Percentiles rank a stretch among this genome's conserved stretches.
Conservation (phyloP, 768 basidiomycete genomes). For the Russula vinacea region DNA sequence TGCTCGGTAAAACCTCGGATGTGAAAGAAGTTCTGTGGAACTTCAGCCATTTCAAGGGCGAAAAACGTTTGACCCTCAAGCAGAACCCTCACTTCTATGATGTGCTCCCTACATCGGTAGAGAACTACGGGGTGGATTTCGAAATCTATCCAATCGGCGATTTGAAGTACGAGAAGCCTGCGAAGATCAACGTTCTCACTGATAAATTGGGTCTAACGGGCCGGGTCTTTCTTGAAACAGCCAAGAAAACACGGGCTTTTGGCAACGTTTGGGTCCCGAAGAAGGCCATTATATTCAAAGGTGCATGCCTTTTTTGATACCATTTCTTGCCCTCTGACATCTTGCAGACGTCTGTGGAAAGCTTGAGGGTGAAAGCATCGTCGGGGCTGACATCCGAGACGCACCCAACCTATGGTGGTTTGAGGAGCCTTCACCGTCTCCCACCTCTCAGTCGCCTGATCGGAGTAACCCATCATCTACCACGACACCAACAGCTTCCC, state of each 20-base stretch:
- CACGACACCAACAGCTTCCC: not conserved
- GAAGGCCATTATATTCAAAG: constrained; percentile 16
- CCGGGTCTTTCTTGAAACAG: constrained; percentile 5
- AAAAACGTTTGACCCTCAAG: constrained; percentile 9
- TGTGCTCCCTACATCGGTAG: not conserved
- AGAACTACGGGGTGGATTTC: constrained; percentile 6
- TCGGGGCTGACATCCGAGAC: not conserved
- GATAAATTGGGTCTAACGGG: constrained; percentile 7
- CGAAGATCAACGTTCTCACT: not conserved
- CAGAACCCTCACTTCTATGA: constrained; percentile 22
- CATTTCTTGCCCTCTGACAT: not conserved
- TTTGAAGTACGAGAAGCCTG: too few species aligned
- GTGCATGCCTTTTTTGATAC: not conserved
- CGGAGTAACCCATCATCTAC: not conserved
- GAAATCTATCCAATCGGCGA: not conserved
- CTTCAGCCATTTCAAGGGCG: constrained; percentile 10
- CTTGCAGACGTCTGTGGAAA: constrained; percentile 3
- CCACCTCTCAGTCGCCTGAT: not conserved
- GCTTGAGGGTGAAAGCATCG: not conserved
- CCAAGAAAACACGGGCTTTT: not conserved
- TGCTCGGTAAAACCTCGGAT: not conserved
- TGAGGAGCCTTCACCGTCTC: not conserved
- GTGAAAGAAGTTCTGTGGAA: constrained; percentile 22
- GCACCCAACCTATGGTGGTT: constrained; percentile 3
- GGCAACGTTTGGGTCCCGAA: constrained; percentile 11